Evolutionary conservation across 768 basidiomycete genomes (phyloP).

Genomic region (Phlebiopsis flavidoalba): DNA sequence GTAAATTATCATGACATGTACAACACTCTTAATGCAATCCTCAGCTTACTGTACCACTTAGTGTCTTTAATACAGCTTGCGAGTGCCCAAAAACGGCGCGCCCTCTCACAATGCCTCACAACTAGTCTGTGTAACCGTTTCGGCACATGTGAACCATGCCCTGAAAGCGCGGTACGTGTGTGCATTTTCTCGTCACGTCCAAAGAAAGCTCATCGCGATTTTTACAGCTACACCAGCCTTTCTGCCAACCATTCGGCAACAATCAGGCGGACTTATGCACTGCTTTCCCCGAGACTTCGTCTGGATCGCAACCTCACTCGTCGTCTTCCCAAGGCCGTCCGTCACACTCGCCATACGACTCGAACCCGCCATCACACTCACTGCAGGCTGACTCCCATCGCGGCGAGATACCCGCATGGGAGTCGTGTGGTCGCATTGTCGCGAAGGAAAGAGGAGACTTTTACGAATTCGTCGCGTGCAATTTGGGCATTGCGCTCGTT

Average conservation of each 20-base stretch:
- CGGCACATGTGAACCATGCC: conserved; percentile 60
- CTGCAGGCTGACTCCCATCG: neutral
- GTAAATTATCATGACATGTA: neutral
- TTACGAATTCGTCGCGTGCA: conserved; percentile 87
- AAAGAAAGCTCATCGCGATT: neutral
- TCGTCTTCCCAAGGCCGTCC: conserved; percentile 20
- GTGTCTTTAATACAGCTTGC: neutral
- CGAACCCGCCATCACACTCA: conserved; percentile 9
- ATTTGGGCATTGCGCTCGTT: conserved; percentile 63
- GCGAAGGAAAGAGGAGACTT: conserved; percentile 79
- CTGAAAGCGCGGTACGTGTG: conserved; percentile 50
- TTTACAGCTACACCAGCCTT: conserved; percentile 75
- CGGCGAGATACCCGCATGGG: conserved; percentile 78
- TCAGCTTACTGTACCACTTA: conserved; percentile 1
- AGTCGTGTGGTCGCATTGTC: conserved; percentile 86
- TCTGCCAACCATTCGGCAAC: conserved; percentile 95
- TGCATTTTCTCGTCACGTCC: neutral
- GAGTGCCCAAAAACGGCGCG: neutral
- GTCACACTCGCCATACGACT: conserved; percentile 14
- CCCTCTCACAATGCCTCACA: conserved; percentile 8
- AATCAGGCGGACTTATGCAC: conserved; percentile 81
- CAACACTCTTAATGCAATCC: neutral
- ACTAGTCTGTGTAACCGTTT: conserved; percentile 43
- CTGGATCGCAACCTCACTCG: conserved; percentile 5
- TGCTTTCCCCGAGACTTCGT: conserved; percentile 28